These are phyloP conservation scores for Ogataea dorogensis DNA, from an alignment of 805 yeast species.

Conservation along the genomic window DNA sequence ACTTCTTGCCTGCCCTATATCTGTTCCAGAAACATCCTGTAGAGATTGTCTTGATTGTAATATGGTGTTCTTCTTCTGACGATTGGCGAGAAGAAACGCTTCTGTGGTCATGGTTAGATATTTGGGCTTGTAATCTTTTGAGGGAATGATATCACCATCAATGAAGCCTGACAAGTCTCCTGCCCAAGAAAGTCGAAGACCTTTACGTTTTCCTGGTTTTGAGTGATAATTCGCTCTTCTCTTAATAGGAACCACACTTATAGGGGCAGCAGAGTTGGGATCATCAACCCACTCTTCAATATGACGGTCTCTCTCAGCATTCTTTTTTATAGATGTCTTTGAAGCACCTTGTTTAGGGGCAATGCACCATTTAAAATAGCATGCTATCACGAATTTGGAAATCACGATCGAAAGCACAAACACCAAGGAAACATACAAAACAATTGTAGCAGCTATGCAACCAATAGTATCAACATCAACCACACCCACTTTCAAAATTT, in stretches of 20 bases:
- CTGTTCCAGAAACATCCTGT: conserved; percentile 15
- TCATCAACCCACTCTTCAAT: conserved; percentile 88
- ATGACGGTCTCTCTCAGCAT: conserved; percentile 61
- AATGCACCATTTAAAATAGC: conserved; percentile 84
- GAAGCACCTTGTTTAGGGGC: conserved; percentile 81
- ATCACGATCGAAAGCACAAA: conserved; percentile 81
- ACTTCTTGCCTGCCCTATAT: conserved; percentile 30
- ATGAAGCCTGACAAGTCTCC: conserved; percentile 36
- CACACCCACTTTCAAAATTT: conserved; percentile 84
- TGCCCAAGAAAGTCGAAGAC: conserved; percentile 39
- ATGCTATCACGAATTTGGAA: conserved; percentile 77
- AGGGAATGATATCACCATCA: conserved; percentile 10
- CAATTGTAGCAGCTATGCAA: conserved; percentile 87
- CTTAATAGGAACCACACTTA: conserved; percentile 49
- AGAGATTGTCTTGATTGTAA: conserved; percentile 17
- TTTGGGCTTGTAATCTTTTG: conserved; percentile 38
- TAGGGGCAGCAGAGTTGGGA: conserved; percentile 48
- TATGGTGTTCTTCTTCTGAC: conserved; percentile 12
- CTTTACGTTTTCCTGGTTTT: conserved; percentile 33
- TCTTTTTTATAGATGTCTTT: conserved; percentile 46
- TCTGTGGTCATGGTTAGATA: conserved; percentile 69
- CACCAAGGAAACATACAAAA: conserved; percentile 74
- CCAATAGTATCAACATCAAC: conserved; percentile 90
- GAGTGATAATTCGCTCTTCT: conserved; percentile 48
- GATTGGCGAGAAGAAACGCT: conserved; percentile 34